These are phyloP conservation scores for Rhodotorula paludigena DNA, from an alignment of 768 basidiomycete genomes.

Conservation along the genomic window DNA sequence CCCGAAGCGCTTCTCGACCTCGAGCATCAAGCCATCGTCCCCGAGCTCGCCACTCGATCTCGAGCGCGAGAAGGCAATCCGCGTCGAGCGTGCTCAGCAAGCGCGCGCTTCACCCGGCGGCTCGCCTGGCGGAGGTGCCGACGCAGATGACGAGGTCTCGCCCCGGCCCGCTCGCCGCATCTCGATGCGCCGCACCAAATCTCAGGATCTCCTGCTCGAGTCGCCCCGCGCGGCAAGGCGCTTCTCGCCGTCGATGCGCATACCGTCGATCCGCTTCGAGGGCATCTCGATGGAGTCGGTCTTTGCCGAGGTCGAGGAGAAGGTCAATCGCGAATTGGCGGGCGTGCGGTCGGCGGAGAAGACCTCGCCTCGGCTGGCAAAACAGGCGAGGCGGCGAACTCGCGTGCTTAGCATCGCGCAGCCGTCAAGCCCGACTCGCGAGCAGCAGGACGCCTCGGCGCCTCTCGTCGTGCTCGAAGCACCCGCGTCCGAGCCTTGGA, in stretches of 20 bases:
- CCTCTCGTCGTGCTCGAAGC: not conserved
- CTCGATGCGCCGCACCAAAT: not conserved
- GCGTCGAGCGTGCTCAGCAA: too few relatives aligned
- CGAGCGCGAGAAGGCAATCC: not conserved
- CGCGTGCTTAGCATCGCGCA: conserved; percentile 30
- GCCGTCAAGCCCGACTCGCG: not conserved
- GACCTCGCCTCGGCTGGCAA: not conserved
- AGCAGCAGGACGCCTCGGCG: not conserved
- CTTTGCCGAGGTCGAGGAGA: conserved; percentile 39
- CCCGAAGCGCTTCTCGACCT: conserved; percentile 25
- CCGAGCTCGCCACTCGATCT: too few relatives aligned
- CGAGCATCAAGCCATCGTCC: conserved; percentile 1
- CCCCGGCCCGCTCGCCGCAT: conserved; percentile 13
- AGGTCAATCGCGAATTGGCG: conserved; percentile 10
- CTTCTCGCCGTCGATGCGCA: not conserved
- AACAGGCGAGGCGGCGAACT: conserved; percentile 18
- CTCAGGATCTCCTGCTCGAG: conserved; percentile 1
- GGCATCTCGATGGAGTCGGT: conserved; percentile 40
- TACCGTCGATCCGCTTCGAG: conserved; percentile 39
- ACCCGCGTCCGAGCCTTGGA: not conserved
- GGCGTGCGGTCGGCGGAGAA: not conserved
- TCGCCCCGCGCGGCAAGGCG: not conserved
- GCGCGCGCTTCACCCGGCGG: too few relatives aligned
- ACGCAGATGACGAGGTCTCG: conserved; percentile 36
- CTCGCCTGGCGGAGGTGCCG: too few relatives aligned